Conservation (phyloP, 768 basidiomycete genomes). For the Hypholoma sublateritium region DNA sequence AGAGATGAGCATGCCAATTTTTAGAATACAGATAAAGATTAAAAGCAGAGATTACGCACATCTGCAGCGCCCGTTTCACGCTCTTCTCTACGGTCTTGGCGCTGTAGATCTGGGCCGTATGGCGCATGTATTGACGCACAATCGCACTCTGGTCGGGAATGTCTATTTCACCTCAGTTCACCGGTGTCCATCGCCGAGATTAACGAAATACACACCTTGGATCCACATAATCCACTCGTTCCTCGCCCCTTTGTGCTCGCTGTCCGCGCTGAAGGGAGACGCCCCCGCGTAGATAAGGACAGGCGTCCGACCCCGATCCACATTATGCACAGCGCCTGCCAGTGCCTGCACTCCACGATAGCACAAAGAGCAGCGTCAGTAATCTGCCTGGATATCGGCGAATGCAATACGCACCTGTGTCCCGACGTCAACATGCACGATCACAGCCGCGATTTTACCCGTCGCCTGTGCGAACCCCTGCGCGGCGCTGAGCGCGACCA, state of each 20-base stretch:
- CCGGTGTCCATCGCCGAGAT: neutral
- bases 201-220: constrained; percentile 44
- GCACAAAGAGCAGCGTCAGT: neutral
- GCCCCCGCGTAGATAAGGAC: constrained; percentile 75
- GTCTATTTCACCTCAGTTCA: constrained; percentile 36
- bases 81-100: constrained; percentile 50
- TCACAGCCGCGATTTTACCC: constrained; percentile 67
- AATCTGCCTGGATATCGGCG: neutral
- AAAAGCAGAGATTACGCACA: constrained; percentile 36
- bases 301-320: constrained; percentile 58
- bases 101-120: constrained; percentile 57
- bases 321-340: constrained; percentile 74
- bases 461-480: constrained; percentile 70
- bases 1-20: constrained; percentile 1
- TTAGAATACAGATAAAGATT: too few relatives aligned
- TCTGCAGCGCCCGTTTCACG: constrained; percentile 61
- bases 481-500: constrained; percentile 72
- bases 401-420: constrained; percentile 46
- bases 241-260: constrained; percentile 59
- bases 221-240: constrained; percentile 79
- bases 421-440: constrained; percentile 74
- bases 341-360: constrained; percentile 44
- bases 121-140: constrained; percentile 75
- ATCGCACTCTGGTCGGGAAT: constrained; percentile 71
- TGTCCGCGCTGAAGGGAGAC: constrained; percentile 55